Evolutionary conservation across 108 stramenopile species (phyloP), one percentile per base, ranked within the genome.

Genomic region (Conticribra weissflogii): DNA sequence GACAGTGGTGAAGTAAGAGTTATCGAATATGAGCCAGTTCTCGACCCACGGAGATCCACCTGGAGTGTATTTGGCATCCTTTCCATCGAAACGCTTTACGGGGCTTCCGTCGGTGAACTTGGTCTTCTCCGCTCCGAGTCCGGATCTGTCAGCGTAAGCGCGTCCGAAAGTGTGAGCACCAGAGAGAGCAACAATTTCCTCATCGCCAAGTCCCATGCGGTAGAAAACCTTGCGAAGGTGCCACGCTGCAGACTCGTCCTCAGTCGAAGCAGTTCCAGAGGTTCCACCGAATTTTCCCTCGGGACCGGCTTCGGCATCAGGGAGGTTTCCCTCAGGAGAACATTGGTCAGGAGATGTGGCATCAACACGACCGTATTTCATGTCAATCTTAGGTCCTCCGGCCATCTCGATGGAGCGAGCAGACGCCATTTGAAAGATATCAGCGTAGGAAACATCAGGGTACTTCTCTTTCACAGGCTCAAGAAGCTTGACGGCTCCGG

Each of bases 151-250:
- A 24, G 79, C 81, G 63, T 94, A 95, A 49, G 93, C 93, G 9
- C 90, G 88, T 50, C 96, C 96, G 34, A 97, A 79, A 48, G 95
- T 89, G 90, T 98, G 97, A 1, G 96, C 97, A 48, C 97, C 97
- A 17, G 82, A 79, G 19, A 98, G 75, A 5, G 94, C 95, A 21
- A 98, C 97, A 76, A 97, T 97, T n/a, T 91, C 96, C 75, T 94
- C 88, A 74, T 98, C 97, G 33, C 75, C 81, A 52, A 98, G 74
- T 36, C 97, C 97, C 96, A 96, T 96, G 54, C 94, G 93, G 83
- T 93, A 85, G 68, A 98, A 98, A 56, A 98, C 89, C 65, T 96
- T 89, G 55, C 97, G 93, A 53, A 96, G 79, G 73, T 96, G 93
- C 17, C 85, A 86, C 24, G 74, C 73, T 15, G 83, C 71, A 22